Percentiles rank a stretch among this genome's conserved stretches.
These are phyloP conservation scores for Mycena citricolor DNA, from an alignment of 1,284 basidiomycete genomes.

Conservation along the genomic window DNA sequence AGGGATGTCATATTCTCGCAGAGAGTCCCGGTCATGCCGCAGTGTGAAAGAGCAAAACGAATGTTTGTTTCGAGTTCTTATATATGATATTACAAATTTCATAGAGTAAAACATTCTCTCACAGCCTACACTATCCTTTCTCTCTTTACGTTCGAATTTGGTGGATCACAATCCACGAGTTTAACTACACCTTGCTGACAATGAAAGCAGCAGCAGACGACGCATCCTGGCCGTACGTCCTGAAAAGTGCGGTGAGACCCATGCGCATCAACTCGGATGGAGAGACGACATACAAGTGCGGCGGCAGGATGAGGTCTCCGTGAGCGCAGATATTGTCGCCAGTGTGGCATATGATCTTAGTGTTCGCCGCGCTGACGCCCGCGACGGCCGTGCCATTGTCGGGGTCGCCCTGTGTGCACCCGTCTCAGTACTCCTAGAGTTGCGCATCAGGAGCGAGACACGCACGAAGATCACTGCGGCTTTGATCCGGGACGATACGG, in stretches of 20 bases:
- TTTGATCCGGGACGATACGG: slow-evolving; percentile 11
- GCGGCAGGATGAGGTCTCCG: slow-evolving; percentile 9
- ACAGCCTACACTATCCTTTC: too few species aligned
- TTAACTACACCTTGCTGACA: slow-evolving; percentile 13
- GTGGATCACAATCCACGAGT: too few species aligned
- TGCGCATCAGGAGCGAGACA: neutral
- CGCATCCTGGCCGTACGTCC: slow-evolving; percentile 10
- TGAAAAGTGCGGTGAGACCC: neutral
- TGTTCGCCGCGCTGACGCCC: slow-evolving; percentile 8
- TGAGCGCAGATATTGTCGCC: slow-evolving; percentile 16
- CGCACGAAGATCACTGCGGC: slow-evolving; percentile 20
- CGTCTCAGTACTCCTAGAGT: neutral
- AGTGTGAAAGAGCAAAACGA: too few species aligned
- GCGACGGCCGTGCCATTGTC: slow-evolving; percentile 13
- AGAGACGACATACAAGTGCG: slow-evolving; percentile 9
- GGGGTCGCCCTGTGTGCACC: slow-evolving; percentile 13
- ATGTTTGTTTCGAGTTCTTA: too few species aligned
- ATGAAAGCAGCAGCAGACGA: slow-evolving; percentile 17
- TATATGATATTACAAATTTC: too few species aligned
- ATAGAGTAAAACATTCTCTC: too few species aligned
- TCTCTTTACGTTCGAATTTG: too few species aligned
- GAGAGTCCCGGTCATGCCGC: too few species aligned
- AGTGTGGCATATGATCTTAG: slow-evolving; percentile 12
- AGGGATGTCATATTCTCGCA: too few species aligned
- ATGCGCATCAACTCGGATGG: too few species aligned